A percentile compares a stretch with the other conserved stretches of the same genome.
phyloP scores from a whole-genome alignment of 208 protist species.

The Leishmania lainsoni region DNA sequence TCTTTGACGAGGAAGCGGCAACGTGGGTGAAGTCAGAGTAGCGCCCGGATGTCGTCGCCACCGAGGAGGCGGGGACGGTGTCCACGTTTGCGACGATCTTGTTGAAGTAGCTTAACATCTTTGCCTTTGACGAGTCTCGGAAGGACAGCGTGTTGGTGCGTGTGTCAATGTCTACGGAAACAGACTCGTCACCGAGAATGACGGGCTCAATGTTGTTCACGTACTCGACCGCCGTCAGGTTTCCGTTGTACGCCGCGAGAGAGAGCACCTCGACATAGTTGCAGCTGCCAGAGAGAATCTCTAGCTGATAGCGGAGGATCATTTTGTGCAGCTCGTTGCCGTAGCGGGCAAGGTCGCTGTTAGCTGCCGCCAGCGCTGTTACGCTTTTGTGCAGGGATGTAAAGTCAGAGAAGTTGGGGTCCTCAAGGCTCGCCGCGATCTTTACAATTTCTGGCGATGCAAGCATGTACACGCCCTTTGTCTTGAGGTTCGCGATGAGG shows the following conservation, averaged over 20 bases:
- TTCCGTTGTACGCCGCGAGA: slow-evolving; percentile 43
- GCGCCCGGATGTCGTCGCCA: slow-evolving; percentile 18
- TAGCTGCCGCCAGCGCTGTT: slow-evolving; percentile 21
- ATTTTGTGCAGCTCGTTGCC: slow-evolving; percentile 33
- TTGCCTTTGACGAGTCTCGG: slow-evolving; percentile 60
- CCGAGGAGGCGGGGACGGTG: slow-evolving; percentile 32
- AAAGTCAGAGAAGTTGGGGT: slow-evolving; percentile 32
- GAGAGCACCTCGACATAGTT: slow-evolving; percentile 48
- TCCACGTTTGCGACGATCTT: slow-evolving; percentile 32
- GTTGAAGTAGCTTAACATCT: slow-evolving; percentile 56
- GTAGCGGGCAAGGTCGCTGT: slow-evolving; percentile 32
- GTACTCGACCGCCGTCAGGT: slow-evolving; percentile 54
- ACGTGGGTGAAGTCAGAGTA: slow-evolving; percentile 27
- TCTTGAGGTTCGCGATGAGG: slow-evolving; percentile 37
- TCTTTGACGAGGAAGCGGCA: slow-evolving; percentile 20
- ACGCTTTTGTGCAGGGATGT: slow-evolving; percentile 31
- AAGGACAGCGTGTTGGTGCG: slow-evolving; percentile 66
- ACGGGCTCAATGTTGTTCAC: slow-evolving; percentile 63
- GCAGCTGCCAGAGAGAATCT: slow-evolving; percentile 44
- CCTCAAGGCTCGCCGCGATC: slow-evolving; percentile 25
- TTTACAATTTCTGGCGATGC: slow-evolving; percentile 19
- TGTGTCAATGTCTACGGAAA: slow-evolving; percentile 76
- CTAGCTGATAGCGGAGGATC: slow-evolving; percentile 67
- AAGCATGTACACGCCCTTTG: slow-evolving; percentile 23
- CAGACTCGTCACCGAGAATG: slow-evolving; percentile 59